Percentiles rank a stretch among this genome's conserved stretches.
Evolutionary conservation across 1,139 yeast genomes (phyloP).

Genomic region (Casaregolazyma suthepensis): DNA sequence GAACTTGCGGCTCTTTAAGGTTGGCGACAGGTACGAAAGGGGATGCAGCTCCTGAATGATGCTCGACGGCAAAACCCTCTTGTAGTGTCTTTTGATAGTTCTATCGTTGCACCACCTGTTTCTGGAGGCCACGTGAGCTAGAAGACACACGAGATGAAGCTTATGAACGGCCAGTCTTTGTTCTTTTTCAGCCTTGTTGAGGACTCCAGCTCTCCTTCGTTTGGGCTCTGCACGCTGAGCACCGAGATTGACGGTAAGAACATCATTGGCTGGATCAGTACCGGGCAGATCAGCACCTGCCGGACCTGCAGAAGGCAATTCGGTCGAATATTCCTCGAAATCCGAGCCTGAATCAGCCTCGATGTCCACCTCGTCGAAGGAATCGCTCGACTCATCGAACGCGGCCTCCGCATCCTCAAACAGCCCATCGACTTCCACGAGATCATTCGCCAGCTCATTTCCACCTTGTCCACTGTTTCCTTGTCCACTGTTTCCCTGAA

Average conservation of each 20-base stretch:
- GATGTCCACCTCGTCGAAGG: conserved; percentile 2
- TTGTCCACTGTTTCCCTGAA: no score
- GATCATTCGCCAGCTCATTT: no score
- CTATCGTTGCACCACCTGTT: conserved; percentile 70
- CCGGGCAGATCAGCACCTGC: no score
- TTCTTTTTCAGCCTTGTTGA: conserved; percentile 48
- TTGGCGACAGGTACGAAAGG: conserved; percentile 35
- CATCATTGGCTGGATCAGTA: not conserved
- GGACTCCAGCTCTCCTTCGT: conserved; percentile 11
- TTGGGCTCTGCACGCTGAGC: not conserved
- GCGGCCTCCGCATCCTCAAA: not conserved
- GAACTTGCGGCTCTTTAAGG: conserved; percentile 56
- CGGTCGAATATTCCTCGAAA: not conserved
- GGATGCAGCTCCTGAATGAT: conserved; percentile 46
- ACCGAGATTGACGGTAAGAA: not conserved
- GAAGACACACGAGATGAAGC: conserved; percentile 49
- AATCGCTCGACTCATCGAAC: not conserved
- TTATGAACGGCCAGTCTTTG: conserved; percentile 54
- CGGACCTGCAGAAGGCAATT: not conserved
- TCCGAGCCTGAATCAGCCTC: conserved; percentile 16
- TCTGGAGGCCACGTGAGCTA: conserved; percentile 59
- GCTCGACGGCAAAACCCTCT: conserved; percentile 43
- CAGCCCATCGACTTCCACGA: not conserved
- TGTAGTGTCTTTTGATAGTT: conserved; percentile 28
- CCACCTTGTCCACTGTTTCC: no score